phyloP scores from a whole-genome alignment of 176 grass and related monocot species.

The Bonia amplexicaulis region DNA sequence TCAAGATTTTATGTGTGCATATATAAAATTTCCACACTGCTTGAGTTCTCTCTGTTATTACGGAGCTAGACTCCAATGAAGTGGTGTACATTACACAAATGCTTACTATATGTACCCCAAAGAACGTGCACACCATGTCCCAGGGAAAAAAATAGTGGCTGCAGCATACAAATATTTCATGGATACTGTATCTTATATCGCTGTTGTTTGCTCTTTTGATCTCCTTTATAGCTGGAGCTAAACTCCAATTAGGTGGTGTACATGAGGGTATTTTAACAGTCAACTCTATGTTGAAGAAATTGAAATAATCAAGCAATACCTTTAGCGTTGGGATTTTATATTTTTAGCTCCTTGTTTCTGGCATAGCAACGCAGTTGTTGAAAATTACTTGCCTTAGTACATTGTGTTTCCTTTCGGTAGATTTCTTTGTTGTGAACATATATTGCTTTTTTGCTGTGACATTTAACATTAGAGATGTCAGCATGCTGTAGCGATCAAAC shows the following conservation, averaged over 20 bases:
- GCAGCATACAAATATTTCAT: background rate
- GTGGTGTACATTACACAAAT: conserved; percentile 10
- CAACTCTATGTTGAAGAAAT: background rate
- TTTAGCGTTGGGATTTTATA: background rate
- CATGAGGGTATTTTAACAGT: background rate
- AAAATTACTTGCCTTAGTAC: background rate
- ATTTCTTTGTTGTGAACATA: background rate
- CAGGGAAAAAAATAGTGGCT: background rate
- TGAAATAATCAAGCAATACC: background rate
- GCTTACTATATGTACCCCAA: background rate
- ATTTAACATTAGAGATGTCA: background rate
- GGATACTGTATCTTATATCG: background rate
- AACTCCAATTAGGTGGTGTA: conserved; percentile 7
- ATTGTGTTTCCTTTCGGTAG: background rate
- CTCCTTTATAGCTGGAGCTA: background rate
- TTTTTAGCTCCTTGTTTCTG: background rate
- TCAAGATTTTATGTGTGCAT: conserved; percentile 50
- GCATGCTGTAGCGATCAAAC: background rate
- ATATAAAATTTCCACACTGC: conserved; percentile 35
- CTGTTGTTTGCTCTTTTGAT: background rate
- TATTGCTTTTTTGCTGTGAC: background rate
- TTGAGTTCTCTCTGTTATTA: conserved; percentile 35
- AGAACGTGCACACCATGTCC: background rate
- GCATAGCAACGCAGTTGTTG: background rate
- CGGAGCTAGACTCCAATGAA: conserved; percentile 38